These are phyloP conservation scores for Diaporthe longicolla DNA, from an alignment of 2,329 filamentous ascomycete species.

Conservation along the genomic window DNA sequence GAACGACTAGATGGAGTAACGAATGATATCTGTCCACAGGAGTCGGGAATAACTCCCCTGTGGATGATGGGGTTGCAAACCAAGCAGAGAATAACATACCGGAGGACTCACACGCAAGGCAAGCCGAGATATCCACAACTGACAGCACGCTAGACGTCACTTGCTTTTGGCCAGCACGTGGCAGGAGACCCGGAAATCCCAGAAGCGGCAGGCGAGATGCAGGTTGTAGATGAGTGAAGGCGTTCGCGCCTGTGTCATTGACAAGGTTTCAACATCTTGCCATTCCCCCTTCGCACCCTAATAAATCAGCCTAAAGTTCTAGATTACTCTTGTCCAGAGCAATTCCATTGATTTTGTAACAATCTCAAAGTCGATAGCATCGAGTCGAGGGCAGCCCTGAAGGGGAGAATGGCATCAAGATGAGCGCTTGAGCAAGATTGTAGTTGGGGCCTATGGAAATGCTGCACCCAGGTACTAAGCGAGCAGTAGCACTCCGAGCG, in stretches of 20 bases:
- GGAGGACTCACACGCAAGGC: neutral
- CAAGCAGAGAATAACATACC: neutral
- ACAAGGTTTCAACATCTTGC: conserved; percentile 28
- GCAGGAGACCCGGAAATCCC: neutral
- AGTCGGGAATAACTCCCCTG: conserved; percentile 13
- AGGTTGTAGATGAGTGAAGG: conserved; percentile 8
- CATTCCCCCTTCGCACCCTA: neutral
- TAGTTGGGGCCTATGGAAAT: neutral
- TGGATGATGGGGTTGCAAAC: conserved; percentile 9
- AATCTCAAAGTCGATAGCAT: neutral
- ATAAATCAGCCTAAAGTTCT: neutral
- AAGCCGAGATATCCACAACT: too few relatives aligned
- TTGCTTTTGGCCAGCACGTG: neutral
- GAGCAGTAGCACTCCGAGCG: neutral
- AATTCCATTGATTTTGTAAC: neutral
- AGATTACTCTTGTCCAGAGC: neutral
- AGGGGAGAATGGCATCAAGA: neutral
- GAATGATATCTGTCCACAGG: conserved; percentile 21
- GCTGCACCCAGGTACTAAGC: neutral
- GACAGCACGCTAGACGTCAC: conserved; percentile 5
- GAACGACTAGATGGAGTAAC: neutral
- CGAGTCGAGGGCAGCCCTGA: neutral
- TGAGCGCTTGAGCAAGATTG: conserved; percentile 17
- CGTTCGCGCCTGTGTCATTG: conserved; percentile 1
- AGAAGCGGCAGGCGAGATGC: conserved; percentile 28